Evolutionary conservation across 441 rosid genomes (phyloP), one percentile per base, ranked within the genome.

Genomic region (Syzygium syzygioides): DNA sequence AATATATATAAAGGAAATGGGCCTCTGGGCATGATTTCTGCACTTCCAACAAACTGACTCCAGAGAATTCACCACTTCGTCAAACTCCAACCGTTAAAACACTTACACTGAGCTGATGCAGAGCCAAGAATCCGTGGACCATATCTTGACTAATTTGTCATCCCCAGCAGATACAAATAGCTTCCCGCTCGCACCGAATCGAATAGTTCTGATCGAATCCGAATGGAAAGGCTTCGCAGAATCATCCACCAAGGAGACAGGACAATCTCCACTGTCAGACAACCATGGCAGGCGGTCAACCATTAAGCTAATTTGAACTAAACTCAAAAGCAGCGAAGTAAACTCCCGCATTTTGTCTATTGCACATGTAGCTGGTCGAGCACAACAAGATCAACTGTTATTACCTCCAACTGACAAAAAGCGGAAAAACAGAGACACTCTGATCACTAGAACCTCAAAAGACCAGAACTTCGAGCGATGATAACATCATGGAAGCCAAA

Each of bases 151-250:
- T 85, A 94, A 93, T 88, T 96, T 98, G 91, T 97, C 99, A 91
- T 97, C 98, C 10, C 99, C 98, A 13, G 98, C 96, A 86, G 99
- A 96, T 30, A 94, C 95, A 71, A 97, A 93, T 53, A 96, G 94
- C 92, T 94, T 94, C 88, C 98, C 98, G 45, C 90, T 92, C 66
- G 93, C 92, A 83, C 97, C 92, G 76, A 93, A 97, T 15, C 94
- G 94, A 90, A 98, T 94, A 89, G 95, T 97, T 93, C 99, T 94
- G 64, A 97, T 94, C 52, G 99, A 97, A 85, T 95, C 97, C 55
- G 93, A 92, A 84, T 91, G 99, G 26, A 87, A 91, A 87, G 95
- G 89, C 48, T 89, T 93, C 7, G 88, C 91, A 54, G 96, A 93
- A 55, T 95, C 95, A 93, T 96, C 99, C 91, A 90, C 92, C 94